These are phyloP conservation scores for Tricholoma sp. DNA, from an alignment of 768 basidiomycete species.

Conservation along the genomic window DNA sequence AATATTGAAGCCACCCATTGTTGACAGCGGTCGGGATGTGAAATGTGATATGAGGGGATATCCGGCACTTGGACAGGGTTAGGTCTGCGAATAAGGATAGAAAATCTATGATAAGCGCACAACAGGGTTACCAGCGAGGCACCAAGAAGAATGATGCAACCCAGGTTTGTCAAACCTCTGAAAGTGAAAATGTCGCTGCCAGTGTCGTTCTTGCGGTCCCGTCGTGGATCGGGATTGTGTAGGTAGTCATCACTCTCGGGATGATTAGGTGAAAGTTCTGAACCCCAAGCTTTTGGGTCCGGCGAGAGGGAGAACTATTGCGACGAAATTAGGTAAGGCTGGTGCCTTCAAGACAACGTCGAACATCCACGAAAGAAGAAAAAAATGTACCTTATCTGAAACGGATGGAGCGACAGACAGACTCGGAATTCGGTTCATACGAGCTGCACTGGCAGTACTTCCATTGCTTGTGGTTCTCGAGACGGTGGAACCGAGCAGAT, in stretches of 20 bases:
- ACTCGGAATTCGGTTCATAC: slow-evolving; percentile 23
- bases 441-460: slow-evolving; percentile 20
- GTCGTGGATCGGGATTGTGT: slow-evolving; percentile 67
- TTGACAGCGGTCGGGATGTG: slow-evolving; percentile 37
- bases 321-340: background rate
- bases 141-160: slow-evolving; percentile 56
- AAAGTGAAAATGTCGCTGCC: slow-evolving; percentile 61
- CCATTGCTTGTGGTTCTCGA: slow-evolving; percentile 23
- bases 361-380: background rate
- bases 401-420: slow-evolving; percentile 37
- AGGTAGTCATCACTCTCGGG: slow-evolving; percentile 64
- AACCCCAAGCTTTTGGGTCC: slow-evolving; percentile 69
- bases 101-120: slow-evolving; percentile 30
- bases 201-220: slow-evolving; percentile 51
- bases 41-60: slow-evolving; percentile 62
- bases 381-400: slow-evolving; percentile 48
- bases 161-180: slow-evolving; percentile 67
- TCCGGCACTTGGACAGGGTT: slow-evolving; percentile 41
- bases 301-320: slow-evolving; percentile 66
- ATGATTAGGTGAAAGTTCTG: slow-evolving; percentile 52
- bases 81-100: background rate
- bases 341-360: background rate
- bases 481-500: slow-evolving; percentile 36
- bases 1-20: slow-evolving; percentile 60
- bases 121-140: slow-evolving; percentile 53